Evolutionary conservation across 208 protist genomes (phyloP), one percentile per base, ranked within the genome.

Genomic region (Naegleria fowleri): DNA sequence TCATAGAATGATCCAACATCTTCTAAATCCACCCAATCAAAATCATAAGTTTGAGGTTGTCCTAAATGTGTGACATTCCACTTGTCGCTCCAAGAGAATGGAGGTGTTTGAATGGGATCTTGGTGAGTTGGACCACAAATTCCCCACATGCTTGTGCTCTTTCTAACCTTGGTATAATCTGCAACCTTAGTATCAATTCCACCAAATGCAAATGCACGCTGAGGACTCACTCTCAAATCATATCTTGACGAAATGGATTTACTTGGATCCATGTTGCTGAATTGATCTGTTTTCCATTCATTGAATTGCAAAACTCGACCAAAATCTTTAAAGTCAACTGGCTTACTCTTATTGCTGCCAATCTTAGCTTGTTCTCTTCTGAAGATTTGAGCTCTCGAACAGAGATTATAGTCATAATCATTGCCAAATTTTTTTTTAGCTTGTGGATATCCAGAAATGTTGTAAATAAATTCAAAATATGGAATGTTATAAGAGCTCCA

Each of bases 231-330:
- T 90, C 51, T 76, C 16, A 96, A 83, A 92, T 96, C 95, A 67
- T 92, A 95, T 51, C 95, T 83, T 39, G 93, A 41, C 0, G 92
- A 83, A 36, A 96, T 94, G 1, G 91, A 36, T n/a, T 93, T 91
- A 2, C 33, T 41, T 39, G 93, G 83, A 76, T 94, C 59, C 22
- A 84, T 83, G 19, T 86, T 36, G 36, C 94, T 94, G 15, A 96
- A 86, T 36, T 93, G 93, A 92, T 98, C 96, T 25, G 90, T 91
- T 48, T 95, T 83, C 67, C 87, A 98, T 48, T 97, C 88, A 75
- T 96, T 96, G 52, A 95, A 96, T 51, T 94, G 95, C 90, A 96
- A 93, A 29, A 96, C 43, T 58, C 51, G 5, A 43, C 43, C 51
- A 29, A 90, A 43, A 79, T 29, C 16, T 9, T 36, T 29, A 29